Conservation (phyloP, 73 alveolate species). For the Paramecium caudatum region DNA sequence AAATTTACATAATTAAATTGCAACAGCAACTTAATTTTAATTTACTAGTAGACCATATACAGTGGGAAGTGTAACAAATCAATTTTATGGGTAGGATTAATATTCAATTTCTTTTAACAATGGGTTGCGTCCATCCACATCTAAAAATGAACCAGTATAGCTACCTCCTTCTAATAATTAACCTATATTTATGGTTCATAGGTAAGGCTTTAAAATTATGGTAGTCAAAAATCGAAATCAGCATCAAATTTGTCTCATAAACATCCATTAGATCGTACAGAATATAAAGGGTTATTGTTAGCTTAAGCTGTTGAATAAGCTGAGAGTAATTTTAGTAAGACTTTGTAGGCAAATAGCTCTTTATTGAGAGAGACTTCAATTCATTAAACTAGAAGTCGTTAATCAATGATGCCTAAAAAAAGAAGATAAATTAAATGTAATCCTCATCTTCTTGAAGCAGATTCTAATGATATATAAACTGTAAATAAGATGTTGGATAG, state of each 20-base stretch:
- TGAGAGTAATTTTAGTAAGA: slow-evolving; percentile 59
- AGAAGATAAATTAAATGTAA: neutral
- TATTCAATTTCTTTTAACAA: slow-evolving; percentile 8
- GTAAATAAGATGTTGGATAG: slow-evolving; percentile 45
- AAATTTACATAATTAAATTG: neutral
- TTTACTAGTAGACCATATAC: slow-evolving; percentile 45
- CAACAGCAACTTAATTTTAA: neutral
- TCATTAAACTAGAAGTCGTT: neutral
- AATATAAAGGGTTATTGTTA: slow-evolving; percentile 60
- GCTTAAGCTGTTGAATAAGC: slow-evolving; percentile 55
- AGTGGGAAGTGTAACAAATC: slow-evolving; percentile 38
- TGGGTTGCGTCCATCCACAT: neutral
- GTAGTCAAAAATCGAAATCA: slow-evolving; percentile 8
- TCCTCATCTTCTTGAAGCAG: neutral
- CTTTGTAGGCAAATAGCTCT: slow-evolving; percentile 34
- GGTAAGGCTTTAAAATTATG: neutral
- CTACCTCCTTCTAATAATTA: neutral
- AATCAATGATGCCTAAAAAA: slow-evolving; percentile 12
- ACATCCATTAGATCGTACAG: slow-evolving; percentile 56
- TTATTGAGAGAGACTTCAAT: neutral
- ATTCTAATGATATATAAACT: neutral
- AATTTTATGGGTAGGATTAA: too few species aligned
- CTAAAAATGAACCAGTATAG: neutral
- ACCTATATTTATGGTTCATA: neutral
- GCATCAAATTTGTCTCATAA: slow-evolving; percentile 29